Evolutionary conservation across 2,329 filamentous ascomycete genomes (phyloP).

Genomic region (Ophiocordyceps camponoti-saundersi): DNA sequence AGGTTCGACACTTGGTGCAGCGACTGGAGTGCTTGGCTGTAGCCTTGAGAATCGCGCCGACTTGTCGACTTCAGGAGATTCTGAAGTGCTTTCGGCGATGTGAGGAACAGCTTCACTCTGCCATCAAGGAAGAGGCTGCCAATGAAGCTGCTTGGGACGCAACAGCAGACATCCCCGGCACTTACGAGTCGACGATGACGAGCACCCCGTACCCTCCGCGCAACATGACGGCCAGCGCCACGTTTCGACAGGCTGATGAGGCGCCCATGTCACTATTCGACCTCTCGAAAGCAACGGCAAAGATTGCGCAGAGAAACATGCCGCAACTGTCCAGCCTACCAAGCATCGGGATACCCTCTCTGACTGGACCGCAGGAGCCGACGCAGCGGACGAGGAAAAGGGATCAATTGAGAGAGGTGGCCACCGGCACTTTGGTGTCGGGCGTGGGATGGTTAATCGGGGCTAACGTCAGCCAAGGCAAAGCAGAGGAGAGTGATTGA

Average conservation of each 20-base stretch:
- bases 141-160: slow-evolving; percentile 57
- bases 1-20: slow-evolving; percentile 61
- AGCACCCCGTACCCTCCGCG: slow-evolving; percentile 11
- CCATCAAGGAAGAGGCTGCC: slow-evolving; percentile 48
- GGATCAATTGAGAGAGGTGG: slow-evolving; percentile 51
- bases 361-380: slow-evolving; percentile 9
- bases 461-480: slow-evolving; percentile 21
- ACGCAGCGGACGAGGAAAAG: slow-evolving; percentile 43
- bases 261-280: slow-evolving; percentile 50
- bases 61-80: slow-evolving; percentile 54
- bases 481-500: not conserved
- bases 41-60: slow-evolving; percentile 57
- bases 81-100: slow-evolving; percentile 59
- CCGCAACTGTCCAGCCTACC: slow-evolving; percentile 36
- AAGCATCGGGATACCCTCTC: slow-evolving; percentile 7
- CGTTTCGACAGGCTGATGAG: slow-evolving; percentile 27
- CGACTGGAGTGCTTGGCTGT: slow-evolving; percentile 65
- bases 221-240: slow-evolving; percentile 16
- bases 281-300: slow-evolving; percentile 42
- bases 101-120: slow-evolving; percentile 57
- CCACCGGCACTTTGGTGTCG: slow-evolving; percentile 48
- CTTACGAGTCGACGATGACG: slow-evolving; percentile 22
- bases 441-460: slow-evolving; percentile 53
- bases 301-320: slow-evolving; percentile 40
- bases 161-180: slow-evolving; percentile 43